A percentile compares a stretch with the other conserved stretches of the same genome.
phyloP scores from a whole-genome alignment of 305 asterid species.

The Fraxinus paxiana region DNA sequence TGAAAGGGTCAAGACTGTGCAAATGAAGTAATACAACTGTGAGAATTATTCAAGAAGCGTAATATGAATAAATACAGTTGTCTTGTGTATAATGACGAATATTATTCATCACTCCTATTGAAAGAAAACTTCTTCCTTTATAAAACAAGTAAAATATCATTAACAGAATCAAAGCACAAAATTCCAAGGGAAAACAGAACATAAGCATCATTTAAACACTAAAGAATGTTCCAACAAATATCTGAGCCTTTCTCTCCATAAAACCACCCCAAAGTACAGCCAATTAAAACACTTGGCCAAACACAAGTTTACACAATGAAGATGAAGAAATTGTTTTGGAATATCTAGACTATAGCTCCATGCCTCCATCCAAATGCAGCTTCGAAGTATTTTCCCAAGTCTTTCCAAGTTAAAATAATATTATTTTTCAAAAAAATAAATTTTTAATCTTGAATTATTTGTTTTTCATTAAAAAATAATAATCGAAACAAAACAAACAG shows the following conservation, averaged over 20 bases:
- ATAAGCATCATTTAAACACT: not conserved
- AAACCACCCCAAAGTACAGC: not conserved
- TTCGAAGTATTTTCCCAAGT: not conserved
- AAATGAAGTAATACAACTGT: not conserved
- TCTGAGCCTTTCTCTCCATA: not conserved
- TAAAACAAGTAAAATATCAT: not conserved
- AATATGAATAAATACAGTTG: not conserved
- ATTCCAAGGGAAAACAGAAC: not conserved
- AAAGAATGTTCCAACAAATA: not conserved
- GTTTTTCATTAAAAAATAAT: not conserved
- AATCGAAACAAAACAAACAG: not conserved
- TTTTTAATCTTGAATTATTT: not conserved
- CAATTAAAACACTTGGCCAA: not conserved
- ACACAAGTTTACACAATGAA: not conserved
- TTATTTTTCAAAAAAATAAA: not conserved
- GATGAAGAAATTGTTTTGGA: not conserved
- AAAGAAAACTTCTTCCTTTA: not conserved
- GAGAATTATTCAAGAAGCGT: not conserved
- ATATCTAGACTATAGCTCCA: not conserved
- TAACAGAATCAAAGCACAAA: not conserved
- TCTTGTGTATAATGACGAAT: not conserved
- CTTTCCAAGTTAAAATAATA: not conserved
- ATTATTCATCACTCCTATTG: not conserved
- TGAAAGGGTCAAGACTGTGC: conserved; percentile 13
- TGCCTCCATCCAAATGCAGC: not conserved